These are phyloP conservation scores for Xylaria sp. DNA, from an alignment of 2,329 filamentous ascomycete genomes.

Conservation along the genomic window DNA sequence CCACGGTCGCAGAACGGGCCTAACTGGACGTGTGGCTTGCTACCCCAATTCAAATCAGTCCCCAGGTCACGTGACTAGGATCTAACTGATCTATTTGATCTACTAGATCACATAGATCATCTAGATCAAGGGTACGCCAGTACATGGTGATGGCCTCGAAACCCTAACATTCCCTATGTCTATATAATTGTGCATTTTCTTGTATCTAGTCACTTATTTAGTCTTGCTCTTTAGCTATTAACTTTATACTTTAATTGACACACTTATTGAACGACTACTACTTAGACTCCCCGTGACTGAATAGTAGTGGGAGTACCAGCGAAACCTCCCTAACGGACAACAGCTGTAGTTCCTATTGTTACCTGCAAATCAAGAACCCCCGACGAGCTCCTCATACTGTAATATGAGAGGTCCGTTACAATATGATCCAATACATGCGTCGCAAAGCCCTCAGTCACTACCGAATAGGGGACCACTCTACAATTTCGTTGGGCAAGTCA, in stretches of 20 bases:
- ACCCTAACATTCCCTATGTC: neutral
- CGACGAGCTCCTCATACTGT: neutral
- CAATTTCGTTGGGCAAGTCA: too few species aligned
- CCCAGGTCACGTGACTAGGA: neutral
- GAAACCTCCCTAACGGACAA: neutral
- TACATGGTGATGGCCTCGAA: neutral
- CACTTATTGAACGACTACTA: neutral
- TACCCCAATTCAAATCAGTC: neutral
- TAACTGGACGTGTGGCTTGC: neutral
- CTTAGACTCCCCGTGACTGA: neutral
- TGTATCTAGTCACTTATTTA: neutral
- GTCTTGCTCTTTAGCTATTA: constrained; percentile 1
- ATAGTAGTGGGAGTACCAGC: neutral
- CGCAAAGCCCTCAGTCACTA: too few species aligned
- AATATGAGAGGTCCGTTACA: neutral
- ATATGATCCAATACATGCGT: too few species aligned
- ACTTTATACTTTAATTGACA: neutral
- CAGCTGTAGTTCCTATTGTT: neutral
- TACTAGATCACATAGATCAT: neutral
- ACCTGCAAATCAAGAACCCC: neutral
- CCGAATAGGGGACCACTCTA: too few species aligned
- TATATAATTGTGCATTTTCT: neutral
- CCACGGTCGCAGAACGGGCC: neutral
- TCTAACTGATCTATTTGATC: neutral
- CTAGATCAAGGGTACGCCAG: neutral